Evolutionary conservation across 768 basidiomycete species (phyloP).

Genomic region (Pleurotus tuber-regium): DNA sequence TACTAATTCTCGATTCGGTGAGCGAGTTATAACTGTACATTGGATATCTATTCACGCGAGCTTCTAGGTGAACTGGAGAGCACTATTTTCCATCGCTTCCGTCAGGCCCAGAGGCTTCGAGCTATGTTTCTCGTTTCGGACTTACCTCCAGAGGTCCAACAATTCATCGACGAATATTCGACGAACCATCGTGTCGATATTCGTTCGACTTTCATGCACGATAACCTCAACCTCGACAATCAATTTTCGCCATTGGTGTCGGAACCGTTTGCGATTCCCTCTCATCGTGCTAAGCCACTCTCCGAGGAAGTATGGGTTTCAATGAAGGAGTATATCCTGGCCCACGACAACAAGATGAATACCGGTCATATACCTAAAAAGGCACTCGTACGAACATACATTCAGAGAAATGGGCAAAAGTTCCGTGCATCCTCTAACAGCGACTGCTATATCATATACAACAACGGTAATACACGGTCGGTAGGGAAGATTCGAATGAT

Average conservation of each 20-base stretch:
- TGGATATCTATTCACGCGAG: not conserved
- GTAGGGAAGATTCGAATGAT: constrained; percentile 11
- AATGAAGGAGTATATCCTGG: not conserved
- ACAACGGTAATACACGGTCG: not conserved
- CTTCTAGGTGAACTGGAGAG: constrained; percentile 25
- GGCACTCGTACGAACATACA: not conserved
- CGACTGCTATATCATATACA: constrained; percentile 13
- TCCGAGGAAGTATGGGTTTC: not conserved
- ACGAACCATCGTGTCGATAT: constrained; percentile 11
- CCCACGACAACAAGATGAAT: not conserved
- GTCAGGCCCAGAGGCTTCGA: constrained; percentile 20
- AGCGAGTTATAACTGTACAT: not conserved
- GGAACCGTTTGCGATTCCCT: not conserved
- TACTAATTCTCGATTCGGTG: not conserved
- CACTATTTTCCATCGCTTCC: constrained; percentile 24
- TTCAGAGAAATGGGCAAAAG: not conserved
- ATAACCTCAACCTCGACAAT: constrained; percentile 15
- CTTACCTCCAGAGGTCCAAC: not conserved
- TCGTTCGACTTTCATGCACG: constrained; percentile 15
- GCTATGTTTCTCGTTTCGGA: constrained; percentile 9
- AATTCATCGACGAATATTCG: constrained; percentile 6
- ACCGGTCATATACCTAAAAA: not conserved
- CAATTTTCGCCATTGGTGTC: not conserved
- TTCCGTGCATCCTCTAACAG: not conserved
- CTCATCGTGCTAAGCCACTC: not conserved